Evolutionary conservation across 1,139 yeast species (phyloP).

Genomic region (Hemisphaericaspora xylanilytica): DNA sequence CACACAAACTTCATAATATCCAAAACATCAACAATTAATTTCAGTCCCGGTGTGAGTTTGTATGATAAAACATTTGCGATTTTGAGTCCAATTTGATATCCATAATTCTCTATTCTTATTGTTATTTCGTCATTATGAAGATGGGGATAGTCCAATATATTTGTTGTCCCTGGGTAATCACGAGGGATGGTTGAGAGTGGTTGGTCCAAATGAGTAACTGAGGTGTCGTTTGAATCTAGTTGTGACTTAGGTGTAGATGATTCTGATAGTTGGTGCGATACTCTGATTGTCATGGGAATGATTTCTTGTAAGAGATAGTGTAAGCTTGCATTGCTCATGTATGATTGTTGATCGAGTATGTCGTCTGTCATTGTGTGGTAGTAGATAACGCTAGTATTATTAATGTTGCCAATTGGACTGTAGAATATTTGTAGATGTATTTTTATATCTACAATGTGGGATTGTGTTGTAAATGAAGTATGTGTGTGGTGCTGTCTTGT

Average conservation of each 20-base stretch:
- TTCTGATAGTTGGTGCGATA: constrained; percentile 30
- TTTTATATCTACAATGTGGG: no score
- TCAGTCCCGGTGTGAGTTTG: constrained; percentile 40
- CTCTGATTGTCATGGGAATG: constrained; percentile 66
- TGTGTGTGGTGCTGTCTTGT: no score
- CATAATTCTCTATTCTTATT: constrained; percentile 63
- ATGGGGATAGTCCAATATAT: constrained; percentile 33
- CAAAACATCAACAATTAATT: constrained; percentile 54
- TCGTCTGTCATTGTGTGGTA: constrained; percentile 15
- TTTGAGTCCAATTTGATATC: constrained; percentile 72
- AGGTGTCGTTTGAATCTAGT: constrained; percentile 6
- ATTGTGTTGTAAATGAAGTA: no score
- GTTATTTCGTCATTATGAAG: constrained; percentile 52
- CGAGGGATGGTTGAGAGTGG: constrained; percentile 22
- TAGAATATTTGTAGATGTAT: background rate
- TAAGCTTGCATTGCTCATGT: constrained; percentile 49
- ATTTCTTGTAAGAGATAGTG: constrained; percentile 70
- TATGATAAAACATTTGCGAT: constrained; percentile 71
- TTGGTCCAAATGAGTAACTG: constrained; percentile 22
- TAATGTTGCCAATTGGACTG: no score
- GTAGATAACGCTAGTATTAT: no score
- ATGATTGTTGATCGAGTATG: constrained; percentile 22
- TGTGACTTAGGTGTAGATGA: constrained; percentile 2
- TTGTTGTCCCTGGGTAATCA: constrained; percentile 46
- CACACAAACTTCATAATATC: constrained; percentile 91